A percentile compares a stretch with the other conserved stretches of the same genome.
phyloP scores from a whole-genome alignment of 805 yeast species.

The Ogataea haglerorum region DNA sequence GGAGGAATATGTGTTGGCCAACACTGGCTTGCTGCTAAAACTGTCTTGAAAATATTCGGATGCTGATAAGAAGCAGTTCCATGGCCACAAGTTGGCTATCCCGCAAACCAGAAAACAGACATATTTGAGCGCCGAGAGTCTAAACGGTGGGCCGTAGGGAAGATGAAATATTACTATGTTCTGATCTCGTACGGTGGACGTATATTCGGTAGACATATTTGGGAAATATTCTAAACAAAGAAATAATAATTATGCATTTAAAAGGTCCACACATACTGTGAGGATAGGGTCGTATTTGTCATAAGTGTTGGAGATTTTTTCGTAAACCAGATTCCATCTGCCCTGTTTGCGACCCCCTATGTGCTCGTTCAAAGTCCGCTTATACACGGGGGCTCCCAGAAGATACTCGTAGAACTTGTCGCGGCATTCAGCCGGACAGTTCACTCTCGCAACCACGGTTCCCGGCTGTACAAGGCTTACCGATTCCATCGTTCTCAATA shows the following conservation, averaged over 20 bases:
- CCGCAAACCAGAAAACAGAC: constrained; percentile 67
- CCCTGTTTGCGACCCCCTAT: constrained; percentile 14
- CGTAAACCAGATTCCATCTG: constrained; percentile 25
- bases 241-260: constrained; percentile 7
- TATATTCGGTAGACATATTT: background rate
- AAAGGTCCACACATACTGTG: constrained; percentile 8
- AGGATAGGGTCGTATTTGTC: background rate
- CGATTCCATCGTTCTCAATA: constrained; percentile 22
- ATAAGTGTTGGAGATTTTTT: constrained; percentile 1
- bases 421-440: constrained; percentile 3
- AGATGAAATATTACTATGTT: constrained; percentile 12
- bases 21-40: constrained; percentile 45
- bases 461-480: constrained; percentile 23
- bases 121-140: constrained; percentile 38
- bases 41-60: constrained; percentile 72
- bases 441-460: constrained; percentile 14
- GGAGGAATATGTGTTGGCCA: constrained; percentile 64
- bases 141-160: constrained; percentile 18
- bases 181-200: constrained; percentile 1
- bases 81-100: constrained; percentile 87
- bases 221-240: background rate
- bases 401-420: constrained; percentile 16
- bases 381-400: constrained; percentile 21
- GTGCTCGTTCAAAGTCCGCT: constrained; percentile 7
- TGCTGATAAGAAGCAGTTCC: constrained; percentile 90